Conservation (phyloP, 257 asterid species). For the Solanum corneliomulleri region DNA sequence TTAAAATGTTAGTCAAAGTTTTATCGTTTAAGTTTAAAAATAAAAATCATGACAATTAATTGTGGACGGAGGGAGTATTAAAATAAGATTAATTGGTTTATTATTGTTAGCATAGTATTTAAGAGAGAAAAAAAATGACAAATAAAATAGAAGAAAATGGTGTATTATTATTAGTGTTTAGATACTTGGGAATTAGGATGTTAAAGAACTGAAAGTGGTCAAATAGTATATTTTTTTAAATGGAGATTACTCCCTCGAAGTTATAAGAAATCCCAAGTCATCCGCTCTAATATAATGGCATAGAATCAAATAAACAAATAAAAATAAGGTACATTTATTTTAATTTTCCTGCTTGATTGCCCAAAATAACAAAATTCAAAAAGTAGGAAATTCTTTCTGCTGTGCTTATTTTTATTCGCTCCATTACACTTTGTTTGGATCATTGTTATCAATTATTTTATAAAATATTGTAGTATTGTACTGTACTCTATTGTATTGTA, state of each 20-base stretch:
- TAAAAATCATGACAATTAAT: too few relatives aligned
- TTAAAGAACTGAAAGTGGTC: neutral
- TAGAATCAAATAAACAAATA: neutral
- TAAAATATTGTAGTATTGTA: too few relatives aligned
- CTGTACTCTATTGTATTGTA: rapidly evolving
- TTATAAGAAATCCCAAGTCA: neutral
- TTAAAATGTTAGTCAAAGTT: too few relatives aligned
- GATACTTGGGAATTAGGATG: neutral
- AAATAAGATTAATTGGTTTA: too few relatives aligned
- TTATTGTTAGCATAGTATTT: too few relatives aligned
- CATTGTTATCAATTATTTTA: too few relatives aligned
- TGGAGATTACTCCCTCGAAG: neutral
- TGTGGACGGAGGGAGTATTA: rapidly evolving
- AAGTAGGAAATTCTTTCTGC: neutral
- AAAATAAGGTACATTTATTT: neutral
- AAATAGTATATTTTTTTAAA: neutral
- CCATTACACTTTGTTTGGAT: neutral
- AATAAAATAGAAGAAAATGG: neutral
- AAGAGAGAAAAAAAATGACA: neutral
- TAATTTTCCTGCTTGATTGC: neutral
- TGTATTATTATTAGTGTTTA: neutral
- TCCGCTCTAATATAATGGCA: neutral
- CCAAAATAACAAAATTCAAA: neutral
- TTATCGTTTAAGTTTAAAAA: too few relatives aligned
- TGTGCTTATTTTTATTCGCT: neutral